Percentiles rank a stretch among this genome's conserved stretches.
These are phyloP conservation scores for Apocynum venetum DNA, from an alignment of 257 asterid species.

Conservation along the genomic window DNA sequence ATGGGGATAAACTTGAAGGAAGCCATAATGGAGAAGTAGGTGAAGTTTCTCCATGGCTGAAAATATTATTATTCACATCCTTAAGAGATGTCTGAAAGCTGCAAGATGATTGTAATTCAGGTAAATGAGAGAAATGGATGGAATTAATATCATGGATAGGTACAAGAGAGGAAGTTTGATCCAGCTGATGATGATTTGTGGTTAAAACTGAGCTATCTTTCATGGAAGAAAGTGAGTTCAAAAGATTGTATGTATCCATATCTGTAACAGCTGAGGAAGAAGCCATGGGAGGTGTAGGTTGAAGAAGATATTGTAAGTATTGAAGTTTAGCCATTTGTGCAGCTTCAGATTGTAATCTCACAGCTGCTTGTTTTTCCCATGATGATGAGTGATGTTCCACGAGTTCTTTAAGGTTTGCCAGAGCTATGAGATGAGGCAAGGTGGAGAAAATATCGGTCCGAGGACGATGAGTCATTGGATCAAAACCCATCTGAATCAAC, in stretches of 20 bases:
- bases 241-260: constrained; percentile 20
- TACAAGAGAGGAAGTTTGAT: constrained; percentile 16
- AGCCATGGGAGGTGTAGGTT: constrained; percentile 24
- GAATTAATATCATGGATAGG: constrained; percentile 26
- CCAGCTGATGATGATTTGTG: constrained; percentile 18
- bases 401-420: constrained; percentile 56
- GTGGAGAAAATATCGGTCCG: constrained; percentile 64
- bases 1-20: constrained; percentile 22
- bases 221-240: constrained; percentile 24
- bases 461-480: constrained; percentile 85
- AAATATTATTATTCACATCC: constrained; percentile 16
- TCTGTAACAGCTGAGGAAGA: constrained; percentile 20
- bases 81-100: constrained; percentile 11
- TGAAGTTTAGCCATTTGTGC: constrained; percentile 56
- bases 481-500: constrained; percentile 76
- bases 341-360: constrained; percentile 57
- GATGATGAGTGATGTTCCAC: constrained; percentile 54
- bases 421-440: constrained; percentile 68
- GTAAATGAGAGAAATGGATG: constrained; percentile 47
- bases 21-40: constrained; percentile 39
- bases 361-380: constrained; percentile 61
- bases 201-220: constrained; percentile 10
- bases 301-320: constrained; percentile 46
- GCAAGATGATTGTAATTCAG: constrained; percentile 44
- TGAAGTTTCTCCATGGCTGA: constrained; percentile 27